Conservation (phyloP, 331 rosid genomes). For the Prunus yedoensis region DNA sequence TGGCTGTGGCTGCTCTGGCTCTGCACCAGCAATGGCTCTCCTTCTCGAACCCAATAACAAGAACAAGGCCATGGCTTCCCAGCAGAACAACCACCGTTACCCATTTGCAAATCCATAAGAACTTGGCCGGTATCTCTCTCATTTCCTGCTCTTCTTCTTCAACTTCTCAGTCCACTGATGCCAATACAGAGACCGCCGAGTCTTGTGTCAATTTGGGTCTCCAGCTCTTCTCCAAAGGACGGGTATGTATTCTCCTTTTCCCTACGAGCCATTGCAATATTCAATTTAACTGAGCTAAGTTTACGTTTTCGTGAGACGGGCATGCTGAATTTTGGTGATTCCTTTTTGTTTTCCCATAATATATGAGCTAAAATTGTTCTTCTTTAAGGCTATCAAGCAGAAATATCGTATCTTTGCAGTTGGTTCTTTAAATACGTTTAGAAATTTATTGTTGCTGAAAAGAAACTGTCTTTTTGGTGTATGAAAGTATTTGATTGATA, state of each 20-base stretch:
- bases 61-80: constrained; percentile 37
- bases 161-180: constrained; percentile 69
- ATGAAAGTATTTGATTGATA: constrained; percentile 5
- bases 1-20: constrained; percentile 62
- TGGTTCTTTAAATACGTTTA: not conserved
- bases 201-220: constrained; percentile 87
- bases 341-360: not conserved
- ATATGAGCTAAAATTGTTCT: not conserved
- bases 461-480: not conserved
- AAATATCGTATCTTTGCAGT: not conserved
- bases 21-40: constrained; percentile 44
- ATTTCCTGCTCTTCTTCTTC: constrained; percentile 58
- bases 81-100: constrained; percentile 19
- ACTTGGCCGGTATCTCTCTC: constrained; percentile 29
- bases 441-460: not conserved
- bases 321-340: constrained; percentile 9
- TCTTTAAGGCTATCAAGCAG: not conserved
- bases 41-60: constrained; percentile 45
- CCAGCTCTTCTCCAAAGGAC: constrained; percentile 87
- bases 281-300: not conserved
- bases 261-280: not conserved
- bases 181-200: constrained; percentile 65
- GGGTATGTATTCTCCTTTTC: constrained; percentile 43
- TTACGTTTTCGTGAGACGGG: constrained; percentile 11
- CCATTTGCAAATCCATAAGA: constrained; percentile 30